Percentiles rank a stretch among this genome's conserved stretches.
These are phyloP conservation scores for Aspergillus funiculosus DNA, from an alignment of 495 filamentous ascomycete genomes.

Conservation along the genomic window DNA sequence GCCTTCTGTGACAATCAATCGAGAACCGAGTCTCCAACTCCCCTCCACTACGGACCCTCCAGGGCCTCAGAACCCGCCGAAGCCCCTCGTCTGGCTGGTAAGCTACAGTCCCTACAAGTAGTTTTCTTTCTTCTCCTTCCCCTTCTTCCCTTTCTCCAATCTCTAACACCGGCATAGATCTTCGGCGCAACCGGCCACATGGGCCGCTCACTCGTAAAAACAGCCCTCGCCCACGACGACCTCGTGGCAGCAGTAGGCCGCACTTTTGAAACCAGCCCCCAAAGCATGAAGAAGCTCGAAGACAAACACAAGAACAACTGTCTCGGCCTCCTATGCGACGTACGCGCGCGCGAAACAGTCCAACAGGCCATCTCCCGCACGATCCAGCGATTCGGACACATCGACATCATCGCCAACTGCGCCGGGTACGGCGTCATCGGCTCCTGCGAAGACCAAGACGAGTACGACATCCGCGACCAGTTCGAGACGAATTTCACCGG, in stretches of 20 bases:
- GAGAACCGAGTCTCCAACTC: slow-evolving; percentile 50
- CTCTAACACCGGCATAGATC: slow-evolving; percentile 47
- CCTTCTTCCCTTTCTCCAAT: neutral
- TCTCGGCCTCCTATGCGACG: slow-evolving; percentile 80
- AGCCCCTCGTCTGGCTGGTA: slow-evolving; percentile 79
- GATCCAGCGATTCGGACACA: slow-evolving; percentile 66
- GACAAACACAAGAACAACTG: slow-evolving; percentile 55
- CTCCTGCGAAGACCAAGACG: slow-evolving; percentile 94
- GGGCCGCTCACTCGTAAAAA: slow-evolving; percentile 82
- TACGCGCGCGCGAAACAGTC: slow-evolving; percentile 75
- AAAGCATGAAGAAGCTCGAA: slow-evolving; percentile 56
- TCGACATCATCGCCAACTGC: slow-evolving; percentile 90
- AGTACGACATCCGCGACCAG: slow-evolving; percentile 88
- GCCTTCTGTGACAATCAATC: slow-evolving; percentile 25
- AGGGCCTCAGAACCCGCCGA: slow-evolving; percentile 61
- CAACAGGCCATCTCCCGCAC: slow-evolving; percentile 60
- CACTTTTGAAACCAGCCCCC: slow-evolving; percentile 69
- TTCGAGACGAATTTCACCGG: slow-evolving; percentile 98
- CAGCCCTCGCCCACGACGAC: slow-evolving; percentile 73
- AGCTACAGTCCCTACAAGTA: slow-evolving; percentile 14
- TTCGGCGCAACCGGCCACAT: slow-evolving; percentile 97
- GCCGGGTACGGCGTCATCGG: slow-evolving; percentile 91
- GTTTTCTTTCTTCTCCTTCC: neutral
- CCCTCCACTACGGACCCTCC: slow-evolving; percentile 78
- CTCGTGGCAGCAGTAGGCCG: slow-evolving; percentile 85